Percentiles rank a stretch among this genome's conserved stretches.
Evolutionary conservation across 2,329 filamentous ascomycete genomes (phyloP).

Genomic region (Colletotrichum magnum): DNA sequence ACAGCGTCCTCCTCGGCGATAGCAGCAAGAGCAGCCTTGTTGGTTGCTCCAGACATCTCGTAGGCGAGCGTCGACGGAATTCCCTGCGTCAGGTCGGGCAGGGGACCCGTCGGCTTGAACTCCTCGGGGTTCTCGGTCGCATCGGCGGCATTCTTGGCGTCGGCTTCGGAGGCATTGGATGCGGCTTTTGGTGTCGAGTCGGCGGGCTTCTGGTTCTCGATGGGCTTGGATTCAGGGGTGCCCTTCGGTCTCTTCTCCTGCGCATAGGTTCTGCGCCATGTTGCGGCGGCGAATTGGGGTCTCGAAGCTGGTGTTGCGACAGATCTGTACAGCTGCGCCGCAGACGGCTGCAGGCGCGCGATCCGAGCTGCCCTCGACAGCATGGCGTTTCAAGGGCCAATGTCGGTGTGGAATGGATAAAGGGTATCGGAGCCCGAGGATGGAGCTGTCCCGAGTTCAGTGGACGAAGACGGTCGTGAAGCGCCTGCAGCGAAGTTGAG

Average conservation of each 20-base stretch:
- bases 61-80: conserved; percentile 92
- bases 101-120: conserved; percentile 63
- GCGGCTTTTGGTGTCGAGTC: conserved; percentile 20
- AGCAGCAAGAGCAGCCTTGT: conserved; percentile 42
- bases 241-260: conserved; percentile 34
- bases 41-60: conserved; percentile 69
- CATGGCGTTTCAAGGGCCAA: conserved; percentile 40
- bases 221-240: conserved; percentile 23
- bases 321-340: conserved; percentile 40
- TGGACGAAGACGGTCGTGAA: background rate
- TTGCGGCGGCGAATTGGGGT: conserved; percentile 32
- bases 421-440: background rate
- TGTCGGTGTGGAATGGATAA: background rate
- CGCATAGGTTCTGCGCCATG: conserved; percentile 39
- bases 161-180: conserved; percentile 22
- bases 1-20: conserved; percentile 52
- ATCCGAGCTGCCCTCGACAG: conserved; percentile 43
- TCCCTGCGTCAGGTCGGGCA: conserved; percentile 93
- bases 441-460: background rate
- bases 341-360: conserved; percentile 41
- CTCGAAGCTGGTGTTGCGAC: conserved; percentile 38
- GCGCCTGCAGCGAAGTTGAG: conserved; percentile 25
- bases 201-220: conserved; percentile 26
- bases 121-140: conserved; percentile 35
- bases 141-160: conserved; percentile 30